A percentile compares a stretch with the other conserved stretches of the same genome.
Evolutionary conservation across 2,329 filamentous ascomycete genomes (phyloP).

Genomic region (Penicillium sumatraense): DNA sequence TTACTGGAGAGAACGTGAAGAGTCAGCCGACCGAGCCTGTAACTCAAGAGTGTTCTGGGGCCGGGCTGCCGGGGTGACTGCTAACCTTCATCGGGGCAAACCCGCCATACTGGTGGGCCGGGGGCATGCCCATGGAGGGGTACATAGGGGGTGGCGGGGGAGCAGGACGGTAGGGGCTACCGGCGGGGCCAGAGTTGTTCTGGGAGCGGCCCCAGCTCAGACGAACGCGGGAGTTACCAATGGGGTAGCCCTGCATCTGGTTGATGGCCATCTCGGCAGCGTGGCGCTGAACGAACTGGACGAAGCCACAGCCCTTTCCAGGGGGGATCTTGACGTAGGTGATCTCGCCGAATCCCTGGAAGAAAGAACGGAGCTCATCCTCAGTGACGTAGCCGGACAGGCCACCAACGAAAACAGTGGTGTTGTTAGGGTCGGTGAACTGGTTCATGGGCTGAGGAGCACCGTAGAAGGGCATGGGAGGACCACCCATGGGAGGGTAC

Average conservation of each 20-base stretch:
- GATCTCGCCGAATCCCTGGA: constrained; percentile 99
- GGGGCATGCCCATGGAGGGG: constrained; percentile 71
- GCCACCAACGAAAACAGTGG: constrained; percentile 96
- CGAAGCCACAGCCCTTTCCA: constrained; percentile 98
- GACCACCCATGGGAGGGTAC: constrained; percentile 70
- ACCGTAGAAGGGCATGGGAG: constrained; percentile 68
- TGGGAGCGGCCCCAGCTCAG: constrained; percentile 97
- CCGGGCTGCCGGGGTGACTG: constrained; percentile 36
- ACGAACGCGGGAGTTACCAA: constrained; percentile 96
- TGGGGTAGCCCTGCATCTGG: constrained; percentile 99
- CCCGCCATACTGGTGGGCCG: constrained; percentile 64
- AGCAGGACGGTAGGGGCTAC: constrained; percentile 94
- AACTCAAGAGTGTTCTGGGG: constrained; percentile 33
- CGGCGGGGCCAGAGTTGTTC: constrained; percentile 97
- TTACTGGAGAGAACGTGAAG: constrained; percentile 35
- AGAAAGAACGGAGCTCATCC: constrained; percentile 99
- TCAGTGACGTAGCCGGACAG: constrained; percentile 98
- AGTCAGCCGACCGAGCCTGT: constrained; percentile 34
- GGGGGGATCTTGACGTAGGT: constrained; percentile 99
- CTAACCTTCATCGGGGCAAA: constrained; percentile 71
- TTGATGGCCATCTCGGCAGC: constrained; percentile 99
- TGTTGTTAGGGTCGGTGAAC: constrained; percentile 99
- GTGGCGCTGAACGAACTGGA: constrained; percentile 98
- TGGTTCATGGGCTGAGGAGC: constrained; percentile 92
- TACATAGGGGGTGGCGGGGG: constrained; percentile 75